Conservation (phyloP, 768 basidiomycete species). For the Tephrocybe sp. region DNA sequence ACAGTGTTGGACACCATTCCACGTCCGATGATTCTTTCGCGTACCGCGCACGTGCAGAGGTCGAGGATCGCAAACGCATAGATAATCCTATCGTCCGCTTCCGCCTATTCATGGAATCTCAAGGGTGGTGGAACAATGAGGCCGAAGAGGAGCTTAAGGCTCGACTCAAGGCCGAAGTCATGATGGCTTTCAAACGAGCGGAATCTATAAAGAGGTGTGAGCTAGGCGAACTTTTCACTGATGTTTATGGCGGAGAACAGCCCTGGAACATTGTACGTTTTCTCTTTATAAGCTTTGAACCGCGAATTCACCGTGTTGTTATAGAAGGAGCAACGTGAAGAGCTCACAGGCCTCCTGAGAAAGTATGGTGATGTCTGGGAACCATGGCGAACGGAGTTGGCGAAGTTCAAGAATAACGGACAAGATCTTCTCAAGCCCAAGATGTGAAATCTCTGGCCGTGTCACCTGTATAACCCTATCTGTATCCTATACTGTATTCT, state of each 20-base stretch:
- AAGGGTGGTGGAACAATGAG: slow-evolving; percentile 79
- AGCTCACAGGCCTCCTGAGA: slow-evolving; percentile 67
- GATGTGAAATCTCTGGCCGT: neutral
- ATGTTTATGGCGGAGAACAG: slow-evolving; percentile 84
- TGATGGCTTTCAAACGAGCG: slow-evolving; percentile 76
- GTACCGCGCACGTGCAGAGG: slow-evolving; percentile 86
- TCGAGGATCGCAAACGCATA: slow-evolving; percentile 88
- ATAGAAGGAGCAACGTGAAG: slow-evolving; percentile 83
- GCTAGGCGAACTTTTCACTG: slow-evolving; percentile 81
- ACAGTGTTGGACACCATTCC: slow-evolving; percentile 89
- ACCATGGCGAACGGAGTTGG: slow-evolving; percentile 80
- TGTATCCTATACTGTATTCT: neutral
- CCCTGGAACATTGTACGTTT: slow-evolving; percentile 80
- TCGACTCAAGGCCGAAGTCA: slow-evolving; percentile 68
- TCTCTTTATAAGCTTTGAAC: slow-evolving; percentile 1
- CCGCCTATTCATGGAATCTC: slow-evolving; percentile 80
- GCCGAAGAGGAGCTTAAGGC: slow-evolving; percentile 74
- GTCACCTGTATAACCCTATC: neutral
- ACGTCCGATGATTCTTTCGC: slow-evolving; percentile 96
- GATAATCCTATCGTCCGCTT: slow-evolving; percentile 88
- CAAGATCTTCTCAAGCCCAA: slow-evolving; percentile 45
- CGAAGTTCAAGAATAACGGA: slow-evolving; percentile 73
- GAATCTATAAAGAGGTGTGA: slow-evolving; percentile 69
- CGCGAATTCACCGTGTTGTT: neutral
- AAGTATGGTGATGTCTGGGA: slow-evolving; percentile 90